Conservation (phyloP, 1,284 basidiomycete genomes). For the Microbotryum lychnidis-dioicae region DNA sequence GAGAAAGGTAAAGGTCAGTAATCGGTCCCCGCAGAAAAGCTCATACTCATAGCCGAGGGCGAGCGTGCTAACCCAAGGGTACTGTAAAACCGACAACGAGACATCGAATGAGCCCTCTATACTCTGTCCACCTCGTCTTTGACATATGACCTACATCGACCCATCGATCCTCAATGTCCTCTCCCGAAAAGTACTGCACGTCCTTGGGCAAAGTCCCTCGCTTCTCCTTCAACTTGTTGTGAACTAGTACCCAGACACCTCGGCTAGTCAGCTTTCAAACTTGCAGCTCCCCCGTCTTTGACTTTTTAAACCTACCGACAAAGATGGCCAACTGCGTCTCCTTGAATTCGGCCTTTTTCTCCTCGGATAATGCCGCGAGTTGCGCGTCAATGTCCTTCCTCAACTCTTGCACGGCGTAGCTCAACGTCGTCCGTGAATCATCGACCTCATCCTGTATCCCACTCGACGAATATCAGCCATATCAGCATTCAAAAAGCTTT, state of each 20-base stretch:
- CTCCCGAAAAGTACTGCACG: slow-evolving; percentile 49
- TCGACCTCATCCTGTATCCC: slow-evolving; percentile 75
- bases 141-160: slow-evolving; percentile 11
- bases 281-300: not conserved
- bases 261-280: not conserved
- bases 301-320: slow-evolving; percentile 45
- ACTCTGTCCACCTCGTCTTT: no score
- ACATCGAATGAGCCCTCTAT: not conserved
- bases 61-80: no score
- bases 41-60: not conserved
- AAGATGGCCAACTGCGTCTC: slow-evolving; percentile 76
- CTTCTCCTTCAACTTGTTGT: slow-evolving; percentile 87
- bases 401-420: slow-evolving; percentile 75
- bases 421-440: slow-evolving; percentile 65
- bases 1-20: no score
- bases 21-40: no score
- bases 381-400: slow-evolving; percentile 75
- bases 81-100: no score
- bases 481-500: no score
- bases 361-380: slow-evolving; percentile 53
- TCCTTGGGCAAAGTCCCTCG: slow-evolving; percentile 59
- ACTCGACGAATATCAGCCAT: no score
- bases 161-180: slow-evolving; percentile 22
- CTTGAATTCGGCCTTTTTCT: slow-evolving; percentile 25
- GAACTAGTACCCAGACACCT: slow-evolving; percentile 47